Percentiles rank a stretch among this genome's conserved stretches.
Evolutionary conservation across 2,329 filamentous ascomycete genomes (phyloP).

Genomic region (Cyphellophora attinorum): DNA sequence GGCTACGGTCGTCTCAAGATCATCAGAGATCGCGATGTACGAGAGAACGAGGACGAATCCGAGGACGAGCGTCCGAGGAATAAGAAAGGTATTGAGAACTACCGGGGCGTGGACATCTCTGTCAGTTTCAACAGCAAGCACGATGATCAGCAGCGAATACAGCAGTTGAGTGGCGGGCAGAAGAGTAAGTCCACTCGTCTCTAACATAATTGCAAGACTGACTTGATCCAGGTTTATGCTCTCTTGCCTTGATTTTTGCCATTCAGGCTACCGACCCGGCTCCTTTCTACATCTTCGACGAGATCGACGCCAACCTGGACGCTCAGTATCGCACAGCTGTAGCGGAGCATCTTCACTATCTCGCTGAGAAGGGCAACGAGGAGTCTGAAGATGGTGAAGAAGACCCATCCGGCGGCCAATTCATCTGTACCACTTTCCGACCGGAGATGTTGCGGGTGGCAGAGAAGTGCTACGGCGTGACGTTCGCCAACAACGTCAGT

Average conservation of each 20-base stretch:
- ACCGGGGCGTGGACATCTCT: constrained; percentile 89
- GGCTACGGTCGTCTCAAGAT: constrained; percentile 88
- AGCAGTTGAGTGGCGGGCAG: constrained; percentile 92
- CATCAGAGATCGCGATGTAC: constrained; percentile 74
- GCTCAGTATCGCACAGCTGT: constrained; percentile 96
- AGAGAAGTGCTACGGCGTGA: constrained; percentile 96
- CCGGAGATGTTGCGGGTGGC: constrained; percentile 93
- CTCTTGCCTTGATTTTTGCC: constrained; percentile 96
- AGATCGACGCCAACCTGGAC: constrained; percentile 96
- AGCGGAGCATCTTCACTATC: constrained; percentile 74
- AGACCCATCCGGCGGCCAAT: constrained; percentile 49
- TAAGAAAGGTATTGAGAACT: constrained; percentile 69
- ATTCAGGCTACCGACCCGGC: constrained; percentile 96
- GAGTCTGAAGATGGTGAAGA: constrained; percentile 33
- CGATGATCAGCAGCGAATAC: constrained; percentile 95
- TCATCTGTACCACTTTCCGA: constrained; percentile 97
- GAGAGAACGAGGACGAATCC: constrained; percentile 51
- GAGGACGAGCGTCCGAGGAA: constrained; percentile 52
- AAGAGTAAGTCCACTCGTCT: constrained; percentile 61
- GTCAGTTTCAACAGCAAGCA: constrained; percentile 98
- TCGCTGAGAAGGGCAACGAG: constrained; percentile 54
- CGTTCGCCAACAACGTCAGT: constrained; percentile 84
- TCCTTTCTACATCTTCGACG: constrained; percentile 97
- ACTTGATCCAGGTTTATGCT: constrained; percentile 62
- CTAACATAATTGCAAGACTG: constrained; percentile 8